Conservation (phyloP, 352 stramenopile species). For the Phytophthora foliorum region DNA sequence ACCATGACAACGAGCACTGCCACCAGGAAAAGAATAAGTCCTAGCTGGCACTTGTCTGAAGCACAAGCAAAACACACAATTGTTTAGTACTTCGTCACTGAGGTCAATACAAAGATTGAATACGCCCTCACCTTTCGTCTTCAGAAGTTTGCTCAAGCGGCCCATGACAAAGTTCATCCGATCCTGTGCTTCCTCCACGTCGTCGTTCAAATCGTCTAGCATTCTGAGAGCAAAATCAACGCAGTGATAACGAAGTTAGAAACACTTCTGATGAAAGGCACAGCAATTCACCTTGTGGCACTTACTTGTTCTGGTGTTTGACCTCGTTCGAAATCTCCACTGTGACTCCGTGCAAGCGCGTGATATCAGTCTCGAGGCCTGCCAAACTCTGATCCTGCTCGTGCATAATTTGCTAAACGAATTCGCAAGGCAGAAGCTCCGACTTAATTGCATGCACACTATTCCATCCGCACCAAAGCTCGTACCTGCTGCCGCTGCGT, state of each 20-base stretch:
- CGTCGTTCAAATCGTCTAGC: slow-evolving; percentile 76
- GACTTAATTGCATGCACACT: slow-evolving; percentile 1
- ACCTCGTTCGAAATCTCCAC: slow-evolving; percentile 80
- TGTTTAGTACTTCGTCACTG: background rate
- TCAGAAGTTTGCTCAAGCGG: slow-evolving; percentile 76
- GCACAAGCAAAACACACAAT: slow-evolving; percentile 7
- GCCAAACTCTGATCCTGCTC: slow-evolving; percentile 77
- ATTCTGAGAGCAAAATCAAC: slow-evolving; percentile 51
- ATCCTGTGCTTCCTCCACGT: slow-evolving; percentile 80
- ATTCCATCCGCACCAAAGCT: background rate
- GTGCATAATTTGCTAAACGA: slow-evolving; percentile 67
- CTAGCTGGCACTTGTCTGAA: slow-evolving; percentile 81
- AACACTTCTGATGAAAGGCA: background rate
- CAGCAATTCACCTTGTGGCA: background rate
- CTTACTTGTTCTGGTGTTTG: slow-evolving; percentile 80
- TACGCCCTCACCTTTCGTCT: slow-evolving; percentile 75
- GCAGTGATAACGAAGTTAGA: slow-evolving; percentile 9
- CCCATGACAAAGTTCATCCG: slow-evolving; percentile 90
- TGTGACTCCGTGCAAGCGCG: slow-evolving; percentile 68
- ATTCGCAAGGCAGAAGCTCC: background rate
- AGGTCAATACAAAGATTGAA: background rate
- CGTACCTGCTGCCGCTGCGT: slow-evolving; percentile 61
- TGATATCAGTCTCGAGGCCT: slow-evolving; percentile 63
- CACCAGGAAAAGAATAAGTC: slow-evolving; percentile 78
- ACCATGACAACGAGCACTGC: slow-evolving; percentile 78